Base-by-base conservation (phyloP, 768 basidiomycete species). In the Lactarius hengduanensis region DNA sequence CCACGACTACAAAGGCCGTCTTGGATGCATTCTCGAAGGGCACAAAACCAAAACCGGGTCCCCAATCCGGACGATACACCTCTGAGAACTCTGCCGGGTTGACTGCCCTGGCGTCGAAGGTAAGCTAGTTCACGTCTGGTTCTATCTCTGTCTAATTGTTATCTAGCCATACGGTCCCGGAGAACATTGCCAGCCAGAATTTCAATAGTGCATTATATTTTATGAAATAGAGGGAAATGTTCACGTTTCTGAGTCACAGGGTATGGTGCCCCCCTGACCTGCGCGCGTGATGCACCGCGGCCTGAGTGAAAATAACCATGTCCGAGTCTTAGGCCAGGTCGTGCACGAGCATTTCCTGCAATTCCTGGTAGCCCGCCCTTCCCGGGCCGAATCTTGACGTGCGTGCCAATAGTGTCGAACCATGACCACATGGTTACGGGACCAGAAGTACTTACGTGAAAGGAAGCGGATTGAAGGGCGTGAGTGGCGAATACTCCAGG, bases 11-110 rank as follows among this genome's bases (percentile, higher is more conserved):
- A 43, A 89, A 86, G 79, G 88, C 87, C 74, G 80, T 94, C n/a
- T 76, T 94, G 59, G 87, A 90, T 69, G 86, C 86, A 0, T 91
- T 95, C 75, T 79, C 86, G 60, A 87, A 85, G 72, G 96, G 94
- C 56, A 81, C 88, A 76, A 92, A 90, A 76, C 94, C 93, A 62
- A 93, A 92, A 76, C 85, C 94, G n/a, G 97, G 96, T 20, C 96
- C 96, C 57, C 96, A 97, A 74, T 89, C 88, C 65, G 86, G 90
- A 38, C 84, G 96, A 65, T 82, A 82, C 55, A 96, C 94, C 0
- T 93, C 90, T 68, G 96, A 98, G 79, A 97, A 97, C 79, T 92
- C 94, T 13, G 93, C 92, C 16, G 94, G 93, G 47, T 79, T 96
- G 65, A 97, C 96, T 30, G 79, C 91, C 45, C 81, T 95, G 40